A percentile compares a stretch with the other conserved stretches of the same genome.
These are phyloP conservation scores for Boeremia exigua DNA, from an alignment of 2,329 filamentous ascomycete genomes.

Conservation along the genomic window DNA sequence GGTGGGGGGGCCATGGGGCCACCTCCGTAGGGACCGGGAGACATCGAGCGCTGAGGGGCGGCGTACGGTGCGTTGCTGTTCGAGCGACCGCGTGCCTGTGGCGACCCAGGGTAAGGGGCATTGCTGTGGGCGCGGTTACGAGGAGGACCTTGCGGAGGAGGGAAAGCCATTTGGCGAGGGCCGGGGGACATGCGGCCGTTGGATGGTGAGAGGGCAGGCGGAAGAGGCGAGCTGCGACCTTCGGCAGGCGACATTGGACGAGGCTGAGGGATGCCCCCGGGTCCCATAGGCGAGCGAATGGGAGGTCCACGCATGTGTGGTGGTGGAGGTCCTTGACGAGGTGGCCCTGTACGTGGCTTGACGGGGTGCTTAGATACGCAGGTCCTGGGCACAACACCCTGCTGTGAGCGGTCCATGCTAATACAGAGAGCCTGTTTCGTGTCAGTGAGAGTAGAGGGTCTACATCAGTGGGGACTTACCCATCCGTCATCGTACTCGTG, in stretches of 20 bases:
- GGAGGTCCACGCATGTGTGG: conserved; percentile 42
- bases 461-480: conserved; percentile 65
- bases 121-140: conserved; percentile 48
- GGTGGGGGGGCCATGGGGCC: conserved; percentile 42
- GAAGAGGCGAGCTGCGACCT: conserved; percentile 54
- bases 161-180: conserved; percentile 40
- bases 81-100: conserved; percentile 34
- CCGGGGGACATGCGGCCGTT: conserved; percentile 41
- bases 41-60: conserved; percentile 45
- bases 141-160: conserved; percentile 27
- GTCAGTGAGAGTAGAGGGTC: conserved; percentile 22
- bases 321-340: conserved; percentile 60
- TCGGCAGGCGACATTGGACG: conserved; percentile 54
- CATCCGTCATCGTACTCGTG: conserved; percentile 99
- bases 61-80: conserved; percentile 49
- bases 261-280: conserved; percentile 40
- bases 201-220: conserved; percentile 52
- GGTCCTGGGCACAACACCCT: conserved; percentile 92
- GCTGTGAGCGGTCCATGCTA: conserved; percentile 84
- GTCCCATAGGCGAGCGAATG: conserved; percentile 39
- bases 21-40: conserved; percentile 48
- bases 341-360: conserved; percentile 72
- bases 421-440: conserved; percentile 78
- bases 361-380: conserved; percentile 92
- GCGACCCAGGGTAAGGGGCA: conserved; percentile 37